Percentiles rank a stretch among this genome's conserved stretches.
Evolutionary conservation across 352 stramenopile genomes (phyloP).

Genomic region (Pythium brassicae): DNA sequence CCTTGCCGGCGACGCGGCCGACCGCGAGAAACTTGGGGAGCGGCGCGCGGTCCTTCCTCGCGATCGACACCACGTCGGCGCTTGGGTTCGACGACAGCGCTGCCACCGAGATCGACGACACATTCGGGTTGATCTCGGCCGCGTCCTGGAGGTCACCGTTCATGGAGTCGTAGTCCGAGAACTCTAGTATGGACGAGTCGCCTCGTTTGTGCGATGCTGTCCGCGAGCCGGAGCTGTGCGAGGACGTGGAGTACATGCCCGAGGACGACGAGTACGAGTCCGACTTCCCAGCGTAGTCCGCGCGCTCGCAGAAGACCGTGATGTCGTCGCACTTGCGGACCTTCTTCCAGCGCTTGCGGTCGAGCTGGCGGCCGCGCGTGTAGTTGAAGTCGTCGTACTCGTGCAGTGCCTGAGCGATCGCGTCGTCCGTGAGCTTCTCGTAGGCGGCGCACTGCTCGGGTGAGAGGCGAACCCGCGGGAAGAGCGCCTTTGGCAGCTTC

Average conservation of each 20-base stretch:
- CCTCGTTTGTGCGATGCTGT: neutral
- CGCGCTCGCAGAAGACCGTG: slow-evolving; percentile 29
- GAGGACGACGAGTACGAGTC: too few species aligned
- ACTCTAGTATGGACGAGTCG: neutral
- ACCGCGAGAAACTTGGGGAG: slow-evolving; percentile 32
- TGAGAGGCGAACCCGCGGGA: slow-evolving; percentile 24
- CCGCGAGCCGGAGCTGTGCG: neutral
- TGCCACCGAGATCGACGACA: neutral
- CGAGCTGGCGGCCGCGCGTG: slow-evolving; percentile 17
- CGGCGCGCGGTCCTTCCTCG: neutral
- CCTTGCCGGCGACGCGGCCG: slow-evolving; percentile 30
- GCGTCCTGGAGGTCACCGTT: too few species aligned
- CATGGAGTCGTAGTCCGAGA: neutral
- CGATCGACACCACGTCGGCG: neutral
- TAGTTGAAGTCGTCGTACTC: slow-evolving; percentile 39
- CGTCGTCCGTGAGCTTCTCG: slow-evolving; percentile 21
- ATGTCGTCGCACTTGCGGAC: slow-evolving; percentile 32
- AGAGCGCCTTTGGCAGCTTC: slow-evolving; percentile 24
- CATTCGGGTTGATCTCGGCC: neutral
- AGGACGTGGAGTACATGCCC: neutral
- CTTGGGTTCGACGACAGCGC: neutral
- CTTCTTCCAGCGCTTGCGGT: slow-evolving; percentile 32
- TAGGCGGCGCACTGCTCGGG: slow-evolving; percentile 22
- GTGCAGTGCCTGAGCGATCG: slow-evolving; percentile 27
- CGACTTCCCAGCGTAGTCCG: neutral